Base-by-base conservation (phyloP, 768 basidiomycete species). In the Austroboletus festivus region DNA sequence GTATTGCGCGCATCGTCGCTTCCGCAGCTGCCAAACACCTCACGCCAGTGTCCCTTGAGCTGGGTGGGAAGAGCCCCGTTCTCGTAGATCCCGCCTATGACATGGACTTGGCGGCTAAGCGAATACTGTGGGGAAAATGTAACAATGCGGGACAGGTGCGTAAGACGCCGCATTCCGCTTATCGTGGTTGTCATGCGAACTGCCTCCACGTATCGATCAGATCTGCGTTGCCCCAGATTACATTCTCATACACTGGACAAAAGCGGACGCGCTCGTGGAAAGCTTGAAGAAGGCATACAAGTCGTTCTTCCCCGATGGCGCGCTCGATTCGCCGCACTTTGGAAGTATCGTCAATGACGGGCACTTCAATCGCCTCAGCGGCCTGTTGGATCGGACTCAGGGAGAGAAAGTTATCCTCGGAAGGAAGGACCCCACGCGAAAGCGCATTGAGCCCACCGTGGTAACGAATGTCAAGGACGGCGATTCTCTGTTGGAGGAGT, bases 111-210 rank as follows among this genome's bases (percentile, higher is more conserved):
- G 76, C 80, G 0, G 87, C 85, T 3, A 79, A 77, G 57, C 76
- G 86, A 8, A 74, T 86, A 28, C 64, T 86, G 22, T 85, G 79
- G 76, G 86, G 81, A 1, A 89, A 88, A 64, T 68, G 69, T 9
- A 71, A 67, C 48, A 88, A 89, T 52, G 72, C 79, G 2, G 87
- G 87, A 9, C 86, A 86, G 73, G 79, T 73, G 35, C 16, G 10
- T 15, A 13, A 45, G 63, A 13, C 15, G 8, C 18, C 37, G 9
- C 22, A 31, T 31, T 22, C 43, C 20, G 33, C 33, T 21, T 0
- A 3, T 23, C 18, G n/a, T 38, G 15, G 30, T 18, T 5, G 10
- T 24, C 30, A 15, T 22, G 4, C 31, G 45, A 39, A 39, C 33
- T 7, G 7, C 15, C 19, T 30, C 21, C 16, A 38, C 33, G 5